Evolutionary conservation across 2,329 filamentous ascomycete genomes (phyloP).

Genomic region (Lachnellula suecica): DNA sequence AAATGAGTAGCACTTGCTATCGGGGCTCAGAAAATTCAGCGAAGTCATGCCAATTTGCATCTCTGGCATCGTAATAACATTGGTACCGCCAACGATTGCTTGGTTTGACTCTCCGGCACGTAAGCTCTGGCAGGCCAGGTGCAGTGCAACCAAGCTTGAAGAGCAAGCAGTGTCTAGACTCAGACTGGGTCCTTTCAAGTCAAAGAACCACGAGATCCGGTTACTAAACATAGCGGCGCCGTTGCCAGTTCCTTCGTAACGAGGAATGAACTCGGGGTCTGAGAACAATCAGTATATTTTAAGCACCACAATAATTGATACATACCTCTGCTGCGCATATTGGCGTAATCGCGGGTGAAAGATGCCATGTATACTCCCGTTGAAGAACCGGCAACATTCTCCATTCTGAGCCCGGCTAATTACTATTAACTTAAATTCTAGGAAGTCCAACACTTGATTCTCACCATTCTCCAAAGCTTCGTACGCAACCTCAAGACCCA

Average conservation of each 20-base stretch:
- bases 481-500: slow-evolving; percentile 3
- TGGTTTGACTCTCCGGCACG: slow-evolving; percentile 17
- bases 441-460: too few species aligned
- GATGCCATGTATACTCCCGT: slow-evolving; percentile 43
- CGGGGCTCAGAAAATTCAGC: too few species aligned
- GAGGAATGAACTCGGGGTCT: slow-evolving; percentile 19
- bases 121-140: slow-evolving; percentile 6
- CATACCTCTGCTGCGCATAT: too few species aligned
- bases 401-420: slow-evolving; percentile 8
- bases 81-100: slow-evolving; percentile 21
- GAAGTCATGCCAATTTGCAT: too few species aligned
- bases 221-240: slow-evolving; percentile 44
- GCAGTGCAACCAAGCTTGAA: slow-evolving; percentile 36
- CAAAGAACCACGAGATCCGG: slow-evolving; percentile 38
- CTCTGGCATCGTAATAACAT: too few species aligned
- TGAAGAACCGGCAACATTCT: slow-evolving; percentile 12
- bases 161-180: slow-evolving; percentile 47
- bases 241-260: slow-evolving; percentile 35
- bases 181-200: slow-evolving; percentile 38
- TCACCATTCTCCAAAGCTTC: slow-evolving; percentile 7
- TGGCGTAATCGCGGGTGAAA: slow-evolving; percentile 23
- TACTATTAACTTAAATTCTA: too few species aligned
- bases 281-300: too few species aligned
- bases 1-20: too few species aligned
- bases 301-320: too few species aligned